phyloP scores from a whole-genome alignment of 768 basidiomycete species.

The Russula dissimulans region DNA sequence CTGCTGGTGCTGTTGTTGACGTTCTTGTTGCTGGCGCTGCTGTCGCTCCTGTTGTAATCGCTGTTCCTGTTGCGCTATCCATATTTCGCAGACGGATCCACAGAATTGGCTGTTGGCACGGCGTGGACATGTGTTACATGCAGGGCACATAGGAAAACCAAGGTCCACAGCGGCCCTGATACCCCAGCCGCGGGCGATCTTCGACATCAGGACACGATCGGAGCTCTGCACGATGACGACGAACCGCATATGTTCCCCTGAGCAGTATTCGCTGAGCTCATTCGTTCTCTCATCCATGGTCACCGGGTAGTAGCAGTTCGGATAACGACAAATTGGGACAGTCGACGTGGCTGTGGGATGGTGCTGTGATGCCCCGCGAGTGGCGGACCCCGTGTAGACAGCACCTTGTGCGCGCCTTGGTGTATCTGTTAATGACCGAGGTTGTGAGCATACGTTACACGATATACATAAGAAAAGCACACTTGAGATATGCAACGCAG shows the following conservation, averaged over 20 bases:
- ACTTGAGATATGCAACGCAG: neutral
- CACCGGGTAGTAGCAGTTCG: neutral
- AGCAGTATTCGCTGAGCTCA: constrained; percentile 5
- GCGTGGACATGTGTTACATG: constrained; percentile 1
- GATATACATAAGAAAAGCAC: neutral
- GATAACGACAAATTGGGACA: neutral
- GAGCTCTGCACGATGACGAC: neutral
- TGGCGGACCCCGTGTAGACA: neutral
- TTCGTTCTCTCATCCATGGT: neutral
- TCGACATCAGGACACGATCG: neutral
- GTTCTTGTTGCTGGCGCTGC: neutral
- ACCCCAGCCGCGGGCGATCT: neutral
- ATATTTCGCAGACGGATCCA: constrained; percentile 1
- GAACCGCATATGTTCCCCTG: constrained; percentile 1
- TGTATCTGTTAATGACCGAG: neutral
- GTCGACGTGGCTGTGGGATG: neutral
- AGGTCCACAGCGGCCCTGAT: neutral
- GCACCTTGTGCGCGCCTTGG: neutral
- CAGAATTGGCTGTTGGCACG: constrained; percentile 2
- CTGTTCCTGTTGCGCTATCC: neutral
- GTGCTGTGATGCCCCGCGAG: neutral
- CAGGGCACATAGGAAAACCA: neutral
- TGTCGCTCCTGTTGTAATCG: neutral
- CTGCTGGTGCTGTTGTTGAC: neutral
- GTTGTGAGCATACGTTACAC: neutral